These are phyloP conservation scores for Mycena venus DNA, from an alignment of 768 basidiomycete genomes.

Conservation along the genomic window DNA sequence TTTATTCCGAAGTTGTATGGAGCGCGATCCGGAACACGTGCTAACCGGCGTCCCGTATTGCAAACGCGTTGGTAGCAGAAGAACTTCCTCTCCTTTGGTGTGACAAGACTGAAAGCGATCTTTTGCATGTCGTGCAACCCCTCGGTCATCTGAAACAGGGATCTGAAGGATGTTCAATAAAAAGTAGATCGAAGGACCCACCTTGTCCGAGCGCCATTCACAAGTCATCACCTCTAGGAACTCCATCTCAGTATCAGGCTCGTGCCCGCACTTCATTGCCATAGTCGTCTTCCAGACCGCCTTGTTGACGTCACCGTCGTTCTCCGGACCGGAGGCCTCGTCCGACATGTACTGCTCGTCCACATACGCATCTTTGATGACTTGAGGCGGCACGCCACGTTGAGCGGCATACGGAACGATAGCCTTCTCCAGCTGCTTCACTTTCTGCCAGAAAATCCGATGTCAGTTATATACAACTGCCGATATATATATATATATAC, in stretches of 20 bases:
- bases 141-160: background rate
- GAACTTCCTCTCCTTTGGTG: background rate
- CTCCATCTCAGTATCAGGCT: background rate
- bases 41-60: background rate
- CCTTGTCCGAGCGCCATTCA: background rate
- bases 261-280: too few species aligned
- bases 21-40: background rate
- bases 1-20: slow-evolving; percentile 13
- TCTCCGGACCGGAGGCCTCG: background rate
- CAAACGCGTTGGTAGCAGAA: background rate
- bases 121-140: background rate
- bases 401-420: background rate
- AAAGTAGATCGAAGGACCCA: background rate
- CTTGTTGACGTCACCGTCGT: background rate
- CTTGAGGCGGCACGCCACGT: background rate
- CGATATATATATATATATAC: background rate
- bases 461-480: background rate
- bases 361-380: background rate
- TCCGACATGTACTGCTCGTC: slow-evolving; percentile 13
- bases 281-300: background rate
- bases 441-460: background rate
- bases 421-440: background rate
- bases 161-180: too few species aligned
- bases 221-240: background rate
- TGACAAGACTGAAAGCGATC: background rate